Percentiles rank a stretch among this genome's conserved stretches.
These are phyloP conservation scores for Candida jianshihensis DNA, from an alignment of 805 yeast genomes.

Conservation along the genomic window DNA sequence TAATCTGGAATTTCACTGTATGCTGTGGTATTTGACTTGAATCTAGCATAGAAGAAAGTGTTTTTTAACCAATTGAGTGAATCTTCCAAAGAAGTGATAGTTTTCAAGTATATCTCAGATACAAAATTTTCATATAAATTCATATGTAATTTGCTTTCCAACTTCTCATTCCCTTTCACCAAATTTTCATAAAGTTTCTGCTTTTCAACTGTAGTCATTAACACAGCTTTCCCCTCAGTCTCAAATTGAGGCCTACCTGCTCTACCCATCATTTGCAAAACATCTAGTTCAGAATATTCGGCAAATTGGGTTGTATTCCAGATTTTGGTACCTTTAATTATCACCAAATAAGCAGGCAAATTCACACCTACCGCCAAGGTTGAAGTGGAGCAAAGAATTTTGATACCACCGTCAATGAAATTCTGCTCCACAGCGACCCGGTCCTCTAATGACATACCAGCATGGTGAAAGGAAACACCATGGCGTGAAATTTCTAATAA, in stretches of 20 bases:
- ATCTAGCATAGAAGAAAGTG: slow-evolving; percentile 44
- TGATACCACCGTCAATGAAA: slow-evolving; percentile 36
- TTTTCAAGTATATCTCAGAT: slow-evolving; percentile 37
- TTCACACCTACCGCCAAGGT: slow-evolving; percentile 58
- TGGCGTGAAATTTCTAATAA: slow-evolving; percentile 15
- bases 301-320: slow-evolving; percentile 43
- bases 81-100: slow-evolving; percentile 29
- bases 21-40: slow-evolving; percentile 30
- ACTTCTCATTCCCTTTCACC: slow-evolving; percentile 33
- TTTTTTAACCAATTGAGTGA: slow-evolving; percentile 41
- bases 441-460: slow-evolving; percentile 45
- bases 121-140: slow-evolving; percentile 34
- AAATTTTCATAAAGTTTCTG: slow-evolving; percentile 34
- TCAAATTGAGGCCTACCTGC: slow-evolving; percentile 60
- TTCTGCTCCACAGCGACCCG: slow-evolving; percentile 37
- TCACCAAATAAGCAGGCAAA: slow-evolving; percentile 52
- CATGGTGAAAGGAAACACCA: slow-evolving; percentile 53
- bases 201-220: slow-evolving; percentile 35
- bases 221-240: slow-evolving; percentile 38
- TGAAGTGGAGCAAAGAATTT: slow-evolving; percentile 48
- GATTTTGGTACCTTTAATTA: slow-evolving; percentile 56
- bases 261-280: slow-evolving; percentile 59
- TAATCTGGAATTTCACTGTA: slow-evolving; percentile 28
- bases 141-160: slow-evolving; percentile 41
- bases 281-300: slow-evolving; percentile 49